Evolutionary conservation across 257 asterid genomes (phyloP).

Genomic region (Nicotiana sylvestris): DNA sequence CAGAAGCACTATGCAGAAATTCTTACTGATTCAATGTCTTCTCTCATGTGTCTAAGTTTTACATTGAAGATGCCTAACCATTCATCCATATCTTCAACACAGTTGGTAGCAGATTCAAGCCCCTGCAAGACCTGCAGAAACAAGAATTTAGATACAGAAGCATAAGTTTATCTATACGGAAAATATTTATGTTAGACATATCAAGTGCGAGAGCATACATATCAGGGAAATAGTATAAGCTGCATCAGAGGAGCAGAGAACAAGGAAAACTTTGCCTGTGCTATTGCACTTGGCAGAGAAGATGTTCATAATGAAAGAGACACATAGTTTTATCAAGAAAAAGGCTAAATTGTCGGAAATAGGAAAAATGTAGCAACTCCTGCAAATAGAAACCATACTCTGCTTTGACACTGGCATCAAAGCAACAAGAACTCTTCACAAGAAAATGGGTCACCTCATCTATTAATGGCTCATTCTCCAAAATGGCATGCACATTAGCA

Average conservation of each 20-base stretch:
- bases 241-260: not conserved
- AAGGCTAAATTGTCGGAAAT: not conserved
- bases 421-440: constrained; percentile 6
- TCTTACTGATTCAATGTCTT: constrained; percentile 93
- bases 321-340: not conserved
- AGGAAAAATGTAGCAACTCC: constrained; percentile 19
- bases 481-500: constrained; percentile 94
- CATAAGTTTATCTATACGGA: not conserved
- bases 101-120: constrained; percentile 67
- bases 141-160: constrained; percentile 16
- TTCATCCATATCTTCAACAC: constrained; percentile 98
- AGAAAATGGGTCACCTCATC: constrained; percentile 47
- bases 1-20: constrained; percentile 12
- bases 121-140: constrained; percentile 77
- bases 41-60: constrained; percentile 98
- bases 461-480: constrained; percentile 88
- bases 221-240: not conserved
- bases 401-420: not conserved
- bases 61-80: constrained; percentile 94
- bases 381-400: not conserved
- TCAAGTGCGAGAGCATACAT: not conserved
- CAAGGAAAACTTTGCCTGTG: not conserved
- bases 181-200: constrained; percentile 2
- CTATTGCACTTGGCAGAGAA: not conserved
- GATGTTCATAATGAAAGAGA: not conserved